Conservation (phyloP, 768 basidiomycete species). For the Macrolepiota albuminosa region DNA sequence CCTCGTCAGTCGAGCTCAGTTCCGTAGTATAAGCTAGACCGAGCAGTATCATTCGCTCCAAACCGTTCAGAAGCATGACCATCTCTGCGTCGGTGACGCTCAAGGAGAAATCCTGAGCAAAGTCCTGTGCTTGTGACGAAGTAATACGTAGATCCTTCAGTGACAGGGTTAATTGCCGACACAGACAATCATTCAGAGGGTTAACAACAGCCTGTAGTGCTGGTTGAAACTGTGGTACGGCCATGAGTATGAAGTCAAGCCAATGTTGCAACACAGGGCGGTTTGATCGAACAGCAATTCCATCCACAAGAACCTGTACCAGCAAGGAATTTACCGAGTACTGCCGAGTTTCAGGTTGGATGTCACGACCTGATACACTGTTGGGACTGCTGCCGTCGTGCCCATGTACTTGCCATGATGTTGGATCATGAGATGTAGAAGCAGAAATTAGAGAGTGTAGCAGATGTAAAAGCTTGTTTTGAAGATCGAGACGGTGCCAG, state of each 20-base stretch:
- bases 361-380: conserved; percentile 27
- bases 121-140: conserved; percentile 30
- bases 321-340: conserved; percentile 68
- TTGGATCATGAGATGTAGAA: conserved; percentile 37
- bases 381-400: conserved; percentile 28
- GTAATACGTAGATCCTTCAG: conserved; percentile 51
- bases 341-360: conserved; percentile 22
- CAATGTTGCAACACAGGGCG: conserved; percentile 87
- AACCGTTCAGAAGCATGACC: conserved; percentile 74
- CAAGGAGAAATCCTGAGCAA: conserved; percentile 38
- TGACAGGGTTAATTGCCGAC: conserved; percentile 57
- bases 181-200: conserved; percentile 77
- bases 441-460: conserved; percentile 82
- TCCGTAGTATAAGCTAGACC: conserved; percentile 60
- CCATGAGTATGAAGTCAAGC: conserved; percentile 94
- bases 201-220: conserved; percentile 59
- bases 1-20: conserved; percentile 48
- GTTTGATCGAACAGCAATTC: conserved; percentile 64
- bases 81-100: conserved; percentile 75
- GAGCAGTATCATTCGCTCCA: conserved; percentile 79
- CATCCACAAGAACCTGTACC: conserved; percentile 76
- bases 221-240: conserved; percentile 80
- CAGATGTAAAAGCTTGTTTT: conserved; percentile 90
- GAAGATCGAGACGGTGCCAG: conserved; percentile 66
- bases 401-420: conserved; percentile 22